These are phyloP conservation scores for Penicillium sp. DNA, from an alignment of 2,329 filamentous ascomycete genomes.

Conservation along the genomic window DNA sequence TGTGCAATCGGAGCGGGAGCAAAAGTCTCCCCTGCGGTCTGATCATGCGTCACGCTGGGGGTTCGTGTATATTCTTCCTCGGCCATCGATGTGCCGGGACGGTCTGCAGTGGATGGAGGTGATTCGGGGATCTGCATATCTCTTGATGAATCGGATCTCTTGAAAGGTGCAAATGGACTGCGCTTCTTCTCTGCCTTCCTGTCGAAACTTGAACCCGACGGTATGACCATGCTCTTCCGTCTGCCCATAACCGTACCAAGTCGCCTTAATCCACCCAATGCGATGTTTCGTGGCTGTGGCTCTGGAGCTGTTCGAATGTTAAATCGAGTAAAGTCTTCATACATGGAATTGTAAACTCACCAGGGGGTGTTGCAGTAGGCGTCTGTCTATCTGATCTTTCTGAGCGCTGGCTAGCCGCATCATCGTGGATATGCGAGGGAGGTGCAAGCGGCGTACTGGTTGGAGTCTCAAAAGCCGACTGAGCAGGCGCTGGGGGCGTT, in stretches of 20 bases:
- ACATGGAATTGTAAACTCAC: slow-evolving; percentile 25
- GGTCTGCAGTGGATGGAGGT: slow-evolving; percentile 30
- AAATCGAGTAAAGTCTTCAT: background rate
- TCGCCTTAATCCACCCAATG: slow-evolving; percentile 47
- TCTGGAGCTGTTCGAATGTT: slow-evolving; percentile 32
- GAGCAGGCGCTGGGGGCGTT: slow-evolving; percentile 16
- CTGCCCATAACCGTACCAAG: slow-evolving; percentile 51
- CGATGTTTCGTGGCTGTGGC: slow-evolving; percentile 41
- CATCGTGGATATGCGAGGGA: slow-evolving; percentile 48
- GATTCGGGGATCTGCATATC: slow-evolving; percentile 40
- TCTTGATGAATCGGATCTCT: slow-evolving; percentile 41
- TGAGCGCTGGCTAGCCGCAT: slow-evolving; percentile 58
- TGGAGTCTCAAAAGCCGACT: slow-evolving; percentile 20
- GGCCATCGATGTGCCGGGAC: slow-evolving; percentile 33
- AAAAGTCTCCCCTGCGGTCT: slow-evolving; percentile 18
- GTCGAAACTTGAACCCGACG: slow-evolving; percentile 30
- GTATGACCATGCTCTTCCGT: slow-evolving; percentile 44
- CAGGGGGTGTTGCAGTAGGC: slow-evolving; percentile 32
- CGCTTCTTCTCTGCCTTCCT: slow-evolving; percentile 42
- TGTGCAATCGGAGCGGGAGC: slow-evolving; percentile 23
- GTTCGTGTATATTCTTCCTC: slow-evolving; percentile 28
- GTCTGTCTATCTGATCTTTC: slow-evolving; percentile 43
- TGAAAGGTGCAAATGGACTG: slow-evolving; percentile 45
- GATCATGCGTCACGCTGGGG: slow-evolving; percentile 29
- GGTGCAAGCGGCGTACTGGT: slow-evolving; percentile 17